phyloP scores from a whole-genome alignment of 1,139 yeast species.

The Suhomyces terraborum region DNA sequence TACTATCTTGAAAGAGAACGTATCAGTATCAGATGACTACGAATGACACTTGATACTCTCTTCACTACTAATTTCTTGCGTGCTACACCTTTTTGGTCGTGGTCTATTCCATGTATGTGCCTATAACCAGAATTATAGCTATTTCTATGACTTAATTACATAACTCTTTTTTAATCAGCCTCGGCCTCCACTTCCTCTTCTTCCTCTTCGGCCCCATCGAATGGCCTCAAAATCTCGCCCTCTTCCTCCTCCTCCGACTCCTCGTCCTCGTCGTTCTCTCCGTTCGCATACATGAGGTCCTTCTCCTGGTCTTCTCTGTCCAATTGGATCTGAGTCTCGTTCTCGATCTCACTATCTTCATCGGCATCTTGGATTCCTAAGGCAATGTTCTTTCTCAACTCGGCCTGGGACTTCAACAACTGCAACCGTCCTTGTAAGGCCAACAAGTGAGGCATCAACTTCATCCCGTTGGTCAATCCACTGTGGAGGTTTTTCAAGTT shows the following conservation, averaged over 20 bases:
- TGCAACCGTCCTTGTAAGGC: slow-evolving; percentile 49
- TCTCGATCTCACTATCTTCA: slow-evolving; percentile 28
- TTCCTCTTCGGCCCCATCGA: slow-evolving; percentile 23
- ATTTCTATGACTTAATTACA: too few species aligned
- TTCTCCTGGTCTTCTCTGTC: slow-evolving; percentile 21
- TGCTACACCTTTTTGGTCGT: too few species aligned
- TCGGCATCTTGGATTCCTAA: slow-evolving; percentile 15
- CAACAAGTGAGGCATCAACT: slow-evolving; percentile 40
- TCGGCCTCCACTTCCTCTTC: slow-evolving; percentile 11
- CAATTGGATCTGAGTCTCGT: slow-evolving; percentile 17
- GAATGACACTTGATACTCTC: too few species aligned
- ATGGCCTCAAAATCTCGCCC: slow-evolving; percentile 7
- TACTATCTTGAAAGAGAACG: too few species aligned
- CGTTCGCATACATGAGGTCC: slow-evolving; percentile 40
- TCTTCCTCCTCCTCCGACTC: slow-evolving; percentile 16
- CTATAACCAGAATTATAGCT: too few species aligned
- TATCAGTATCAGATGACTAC: too few species aligned
- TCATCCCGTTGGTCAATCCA: slow-evolving; percentile 33
- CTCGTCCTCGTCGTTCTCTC: slow-evolving; percentile 42
- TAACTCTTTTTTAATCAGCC: neutral
- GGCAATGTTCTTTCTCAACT: slow-evolving; percentile 32
- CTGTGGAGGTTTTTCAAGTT: slow-evolving; percentile 35
- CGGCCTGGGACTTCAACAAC: slow-evolving; percentile 42
- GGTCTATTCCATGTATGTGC: neutral
- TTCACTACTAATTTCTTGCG: too few species aligned